Evolutionary conservation across 306 rosid genomes (phyloP).

Genomic region (Lablab purpureus): DNA sequence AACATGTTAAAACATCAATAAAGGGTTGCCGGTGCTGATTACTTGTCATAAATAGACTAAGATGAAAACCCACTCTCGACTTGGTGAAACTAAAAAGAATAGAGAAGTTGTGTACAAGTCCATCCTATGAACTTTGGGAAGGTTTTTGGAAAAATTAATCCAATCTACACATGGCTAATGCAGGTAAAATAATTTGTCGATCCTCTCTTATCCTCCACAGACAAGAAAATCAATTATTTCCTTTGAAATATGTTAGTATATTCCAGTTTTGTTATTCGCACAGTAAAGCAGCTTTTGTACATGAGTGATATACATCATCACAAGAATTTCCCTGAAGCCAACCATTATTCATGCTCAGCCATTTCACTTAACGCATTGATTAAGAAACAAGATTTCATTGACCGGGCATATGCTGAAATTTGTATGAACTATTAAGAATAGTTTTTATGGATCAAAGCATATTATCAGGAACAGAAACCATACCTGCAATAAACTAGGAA

Average conservation of each 20-base stretch:
- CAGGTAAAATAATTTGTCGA: background rate
- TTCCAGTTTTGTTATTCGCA: conserved; percentile 8
- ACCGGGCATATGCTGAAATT: conserved; percentile 11
- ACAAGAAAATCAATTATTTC: conserved; percentile 14
- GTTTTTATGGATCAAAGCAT: conserved; percentile 16
- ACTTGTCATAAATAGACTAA: conserved; percentile 3
- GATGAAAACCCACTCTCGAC: conserved; percentile 39
- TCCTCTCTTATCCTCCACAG: background rate
- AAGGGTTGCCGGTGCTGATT: conserved; percentile 20
- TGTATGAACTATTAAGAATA: background rate
- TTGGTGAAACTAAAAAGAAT: conserved; percentile 11
- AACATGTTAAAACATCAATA: conserved; percentile 32
- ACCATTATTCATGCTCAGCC: background rate
- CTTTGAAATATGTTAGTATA: background rate
- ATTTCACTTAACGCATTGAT: conserved; percentile 11
- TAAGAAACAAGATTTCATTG: conserved; percentile 9
- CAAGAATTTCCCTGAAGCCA: conserved; percentile 17
- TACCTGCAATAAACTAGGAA: conserved; percentile 97
- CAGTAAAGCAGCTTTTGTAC: background rate
- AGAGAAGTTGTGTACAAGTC: background rate
- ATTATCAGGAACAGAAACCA: conserved; percentile 26
- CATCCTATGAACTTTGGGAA: conserved; percentile 20
- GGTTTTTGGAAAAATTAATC: conserved; percentile 24
- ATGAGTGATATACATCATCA: background rate
- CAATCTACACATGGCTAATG: conserved; percentile 4